These are phyloP conservation scores for Vigna nakashimae DNA, from an alignment of 306 rosid genomes.

Conservation along the genomic window DNA sequence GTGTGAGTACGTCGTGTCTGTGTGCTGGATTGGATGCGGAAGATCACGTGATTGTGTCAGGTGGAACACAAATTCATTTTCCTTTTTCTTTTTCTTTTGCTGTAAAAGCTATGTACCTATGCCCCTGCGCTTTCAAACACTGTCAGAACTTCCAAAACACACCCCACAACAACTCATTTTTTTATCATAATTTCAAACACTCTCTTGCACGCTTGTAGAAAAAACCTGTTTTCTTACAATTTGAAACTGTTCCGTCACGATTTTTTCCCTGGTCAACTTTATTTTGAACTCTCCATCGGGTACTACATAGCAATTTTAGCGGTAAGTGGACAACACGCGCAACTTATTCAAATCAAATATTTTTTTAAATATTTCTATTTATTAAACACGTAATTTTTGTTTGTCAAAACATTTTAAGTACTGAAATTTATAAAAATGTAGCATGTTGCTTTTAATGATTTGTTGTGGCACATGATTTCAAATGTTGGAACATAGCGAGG, in stretches of 20 bases:
- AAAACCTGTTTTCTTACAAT: too few relatives aligned
- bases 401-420: too few relatives aligned
- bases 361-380: too few relatives aligned
- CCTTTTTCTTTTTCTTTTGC: background rate
- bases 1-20: constrained; percentile 35
- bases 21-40: background rate
- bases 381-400: too few relatives aligned
- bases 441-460: too few relatives aligned
- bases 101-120: constrained; percentile 36
- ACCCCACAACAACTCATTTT: background rate
- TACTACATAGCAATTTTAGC: background rate
- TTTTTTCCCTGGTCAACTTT: background rate
- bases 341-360: background rate
- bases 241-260: background rate
- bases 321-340: background rate
- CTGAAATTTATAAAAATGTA: too few relatives aligned
- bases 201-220: constrained; percentile 4
- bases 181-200: background rate
- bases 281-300: background rate
- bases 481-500: too few relatives aligned
- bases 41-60: constrained; percentile 82
- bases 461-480: background rate
- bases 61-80: constrained; percentile 36
- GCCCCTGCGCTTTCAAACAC: constrained; percentile 29
- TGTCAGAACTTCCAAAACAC: constrained; percentile 57